Base-by-base conservation (phyloP, 2,329 filamentous ascomycete species). In the Pseudogymnoascus sp. region DNA sequence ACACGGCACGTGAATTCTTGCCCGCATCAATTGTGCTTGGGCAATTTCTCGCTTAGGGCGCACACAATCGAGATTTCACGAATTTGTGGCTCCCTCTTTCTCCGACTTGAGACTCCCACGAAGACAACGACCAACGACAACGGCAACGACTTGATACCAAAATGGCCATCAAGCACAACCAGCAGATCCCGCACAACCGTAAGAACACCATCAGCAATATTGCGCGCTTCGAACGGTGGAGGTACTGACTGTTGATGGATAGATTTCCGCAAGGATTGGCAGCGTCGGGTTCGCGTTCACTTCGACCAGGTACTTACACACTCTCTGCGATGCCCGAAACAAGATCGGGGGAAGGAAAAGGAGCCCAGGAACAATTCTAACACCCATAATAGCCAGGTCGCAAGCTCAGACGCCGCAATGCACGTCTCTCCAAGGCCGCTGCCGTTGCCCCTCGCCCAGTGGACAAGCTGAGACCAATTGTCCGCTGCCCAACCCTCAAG, bases 211-310 rank as follows among this genome's bases (percentile, higher is more conserved):
- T 62, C 64, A 63, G 67, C 65, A 68, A 64, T 63, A 59, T 63
- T 62, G 66, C 66, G 60, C 69, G 67, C 62, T 64, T 62, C 40
- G 62, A 63, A 11, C 59, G 60, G 68, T 39, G 60, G 58, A 63
- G 60, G 57, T 67, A 66, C 71, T 75, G 68, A 75, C 67, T 63
- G 62, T 37, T 37, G 57, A 40, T 61, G 70, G 69, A 67, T 75
- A 94, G 90, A 97, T 79, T 96, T 96, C 90, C 92, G 91, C 83
- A 97, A 96, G 91, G 92, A 99, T 86, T 99, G 94, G 94, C 92
- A 97, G 82, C 90, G 92, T 83, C 90, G 92, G 83, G 94, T 99
- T 77, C 90, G 92, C 82, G 90, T 90, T 81, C 94, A 99, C 86
- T 99, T 99, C 84, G 92, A 99, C 85, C 94, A 97, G 92, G 93